phyloP scores from a whole-genome alignment of 106 monocot species.

The Apostasia ramifera region DNA sequence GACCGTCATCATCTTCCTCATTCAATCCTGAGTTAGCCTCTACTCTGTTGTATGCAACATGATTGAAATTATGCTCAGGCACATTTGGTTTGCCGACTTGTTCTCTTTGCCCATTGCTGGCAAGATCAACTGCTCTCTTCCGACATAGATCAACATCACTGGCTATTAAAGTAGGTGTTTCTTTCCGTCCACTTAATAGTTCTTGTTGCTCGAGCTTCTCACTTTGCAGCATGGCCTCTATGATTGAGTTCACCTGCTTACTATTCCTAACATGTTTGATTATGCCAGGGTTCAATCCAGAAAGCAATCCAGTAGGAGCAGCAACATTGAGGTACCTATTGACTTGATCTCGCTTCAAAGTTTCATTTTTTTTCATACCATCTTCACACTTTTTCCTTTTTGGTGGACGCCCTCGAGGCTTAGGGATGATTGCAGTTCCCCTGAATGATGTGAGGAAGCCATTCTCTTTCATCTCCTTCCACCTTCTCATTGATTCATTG shows the following conservation, averaged over 20 bases:
- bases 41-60: slow-evolving; percentile 7
- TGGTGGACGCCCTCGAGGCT: slow-evolving; percentile 20
- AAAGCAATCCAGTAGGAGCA: slow-evolving; percentile 67
- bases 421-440: slow-evolving; percentile 28
- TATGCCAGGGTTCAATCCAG: slow-evolving; percentile 78
- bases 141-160: slow-evolving; percentile 3
- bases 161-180: neutral
- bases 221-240: slow-evolving; percentile 56
- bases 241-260: slow-evolving; percentile 78
- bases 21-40: slow-evolving; percentile 5
- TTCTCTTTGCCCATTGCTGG: neutral
- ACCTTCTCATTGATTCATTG: slow-evolving; percentile 45
- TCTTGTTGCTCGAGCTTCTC: slow-evolving; percentile 31
- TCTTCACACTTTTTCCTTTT: slow-evolving; percentile 44
- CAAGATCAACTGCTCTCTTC: neutral
- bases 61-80: neutral
- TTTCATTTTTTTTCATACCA: slow-evolving; percentile 29
- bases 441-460: slow-evolving; percentile 58
- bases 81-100: neutral
- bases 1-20: slow-evolving; percentile 20
- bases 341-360: slow-evolving; percentile 26
- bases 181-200: slow-evolving; percentile 5
- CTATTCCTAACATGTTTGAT: slow-evolving; percentile 86
- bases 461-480: slow-evolving; percentile 84
- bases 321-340: slow-evolving; percentile 36